Conservation (phyloP, 164 flowering plant species). For the Umbellularia californica region DNA sequence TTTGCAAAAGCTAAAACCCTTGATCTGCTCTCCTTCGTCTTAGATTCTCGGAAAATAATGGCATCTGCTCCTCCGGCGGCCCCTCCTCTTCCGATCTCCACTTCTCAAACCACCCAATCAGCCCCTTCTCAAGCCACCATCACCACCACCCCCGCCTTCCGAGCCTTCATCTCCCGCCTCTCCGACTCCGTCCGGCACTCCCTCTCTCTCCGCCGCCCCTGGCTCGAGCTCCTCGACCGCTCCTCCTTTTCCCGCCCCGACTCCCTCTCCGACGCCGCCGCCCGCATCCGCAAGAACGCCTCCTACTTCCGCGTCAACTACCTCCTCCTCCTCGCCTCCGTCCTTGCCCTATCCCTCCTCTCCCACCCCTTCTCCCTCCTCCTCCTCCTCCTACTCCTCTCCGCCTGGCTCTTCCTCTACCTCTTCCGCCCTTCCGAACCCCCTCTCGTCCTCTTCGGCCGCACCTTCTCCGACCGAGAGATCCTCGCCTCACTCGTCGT, state of each 20-base stretch:
- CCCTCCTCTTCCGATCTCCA: conserved; percentile 8
- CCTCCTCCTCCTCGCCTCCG: conserved; percentile 36
- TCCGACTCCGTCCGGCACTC: conserved; percentile 44
- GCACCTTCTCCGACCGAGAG: conserved; percentile 59
- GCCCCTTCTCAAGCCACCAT: conserved; percentile 26
- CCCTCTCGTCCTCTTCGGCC: conserved; percentile 60
- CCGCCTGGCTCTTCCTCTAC: conserved; percentile 72
- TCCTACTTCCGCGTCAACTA: conserved; percentile 76
- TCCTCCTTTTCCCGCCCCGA: conserved; percentile 59
- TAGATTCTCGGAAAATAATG: background rate
- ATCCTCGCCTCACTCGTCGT: conserved; percentile 43
- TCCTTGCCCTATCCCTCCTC: conserved; percentile 60
- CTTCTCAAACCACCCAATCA: conserved; percentile 20
- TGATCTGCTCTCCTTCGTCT: background rate
- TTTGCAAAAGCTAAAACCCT: background rate
- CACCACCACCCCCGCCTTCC: conserved; percentile 60
- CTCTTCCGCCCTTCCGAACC: conserved; percentile 72
- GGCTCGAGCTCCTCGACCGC: conserved; percentile 72
- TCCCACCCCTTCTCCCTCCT: conserved; percentile 66
- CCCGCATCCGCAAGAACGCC: conserved; percentile 73
- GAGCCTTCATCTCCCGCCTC: conserved; percentile 50
- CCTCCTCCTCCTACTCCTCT: conserved; percentile 48
- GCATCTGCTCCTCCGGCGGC: background rate
- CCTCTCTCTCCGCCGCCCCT: conserved; percentile 68
- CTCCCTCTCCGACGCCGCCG: conserved; percentile 60